These are phyloP conservation scores for Mycena leptocephala DNA, from an alignment of 768 basidiomycete genomes.

Conservation along the genomic window DNA sequence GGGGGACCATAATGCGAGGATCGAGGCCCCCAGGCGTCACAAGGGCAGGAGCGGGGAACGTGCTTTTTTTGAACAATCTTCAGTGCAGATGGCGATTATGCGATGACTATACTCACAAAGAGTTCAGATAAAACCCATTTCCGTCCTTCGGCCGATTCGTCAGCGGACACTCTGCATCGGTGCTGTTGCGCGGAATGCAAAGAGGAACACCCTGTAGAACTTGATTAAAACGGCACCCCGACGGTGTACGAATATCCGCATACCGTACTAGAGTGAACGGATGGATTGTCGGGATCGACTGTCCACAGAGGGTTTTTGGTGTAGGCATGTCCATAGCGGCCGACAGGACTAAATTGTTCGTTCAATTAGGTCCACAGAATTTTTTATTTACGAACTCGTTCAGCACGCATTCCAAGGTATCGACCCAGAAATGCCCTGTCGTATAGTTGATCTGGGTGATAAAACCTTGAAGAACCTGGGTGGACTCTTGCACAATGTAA, in stretches of 20 bases:
- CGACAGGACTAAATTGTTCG: background rate
- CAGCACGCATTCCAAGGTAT: background rate
- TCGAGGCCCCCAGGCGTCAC: background rate
- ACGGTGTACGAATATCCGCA: background rate
- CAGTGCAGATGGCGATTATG: background rate
- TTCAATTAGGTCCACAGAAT: background rate
- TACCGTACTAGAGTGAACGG: constrained; percentile 4
- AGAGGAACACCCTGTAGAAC: constrained; percentile 6
- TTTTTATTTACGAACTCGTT: background rate
- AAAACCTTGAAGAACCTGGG: constrained; percentile 18
- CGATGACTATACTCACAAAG: background rate
- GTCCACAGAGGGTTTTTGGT: constrained; percentile 20
- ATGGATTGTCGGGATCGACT: constrained; percentile 23
- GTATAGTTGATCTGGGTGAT: constrained; percentile 3
- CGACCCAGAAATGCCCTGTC: constrained; percentile 14
- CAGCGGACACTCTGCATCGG: constrained; percentile 9
- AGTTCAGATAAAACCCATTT: background rate
- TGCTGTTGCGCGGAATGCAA: constrained; percentile 31
- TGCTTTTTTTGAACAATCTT: background rate
- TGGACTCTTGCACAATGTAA: constrained; percentile 2
- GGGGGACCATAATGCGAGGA: constrained; percentile 8
- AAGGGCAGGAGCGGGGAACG: constrained; percentile 24
- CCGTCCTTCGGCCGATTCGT: constrained; percentile 6
- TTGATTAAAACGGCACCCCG: background rate
- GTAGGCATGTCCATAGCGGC: constrained; percentile 7